These are phyloP conservation scores for Epichloe glyceriae DNA, from an alignment of 2,329 filamentous ascomycete species.

Conservation along the genomic window DNA sequence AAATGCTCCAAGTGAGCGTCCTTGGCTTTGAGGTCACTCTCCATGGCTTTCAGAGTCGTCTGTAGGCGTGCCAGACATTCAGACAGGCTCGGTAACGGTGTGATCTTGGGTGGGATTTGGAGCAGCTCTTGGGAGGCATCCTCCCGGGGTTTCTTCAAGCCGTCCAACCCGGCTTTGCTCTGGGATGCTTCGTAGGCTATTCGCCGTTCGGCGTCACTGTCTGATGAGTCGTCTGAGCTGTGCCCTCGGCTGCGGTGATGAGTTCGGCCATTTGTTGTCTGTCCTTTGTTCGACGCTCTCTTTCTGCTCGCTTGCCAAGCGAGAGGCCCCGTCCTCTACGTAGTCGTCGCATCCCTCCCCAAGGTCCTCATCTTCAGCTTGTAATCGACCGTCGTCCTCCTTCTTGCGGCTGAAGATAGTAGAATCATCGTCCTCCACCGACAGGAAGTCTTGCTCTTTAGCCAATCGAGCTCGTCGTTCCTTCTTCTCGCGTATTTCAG, in stretches of 20 bases:
- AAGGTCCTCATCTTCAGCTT: constrained; percentile 80
- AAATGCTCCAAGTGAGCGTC: constrained; percentile 52
- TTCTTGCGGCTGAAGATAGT: constrained; percentile 32
- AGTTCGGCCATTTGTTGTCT: constrained; percentile 71
- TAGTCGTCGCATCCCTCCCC: constrained; percentile 90
- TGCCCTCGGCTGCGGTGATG: constrained; percentile 64
- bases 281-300: constrained; percentile 51
- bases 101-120: constrained; percentile 59
- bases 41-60: constrained; percentile 47
- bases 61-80: constrained; percentile 54
- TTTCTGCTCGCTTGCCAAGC: constrained; percentile 66
- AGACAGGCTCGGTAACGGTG: constrained; percentile 61
- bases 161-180: constrained; percentile 76
- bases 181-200: constrained; percentile 82
- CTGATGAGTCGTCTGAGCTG: constrained; percentile 50
- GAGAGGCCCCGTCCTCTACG: constrained; percentile 74
- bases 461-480: constrained; percentile 73
- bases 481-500: constrained; percentile 85
- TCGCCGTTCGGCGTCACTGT: constrained; percentile 56
- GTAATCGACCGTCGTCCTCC: constrained; percentile 59
- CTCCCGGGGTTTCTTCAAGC: constrained; percentile 34
- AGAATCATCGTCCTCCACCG: constrained; percentile 47
- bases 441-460: constrained; percentile 52
- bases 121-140: constrained; percentile 26
- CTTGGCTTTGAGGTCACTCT: constrained; percentile 47